Evolutionary conservation across 169 alveolate species (phyloP), one percentile per base, ranked within the genome.

Genomic region (Plasmodium gonderi): DNA sequence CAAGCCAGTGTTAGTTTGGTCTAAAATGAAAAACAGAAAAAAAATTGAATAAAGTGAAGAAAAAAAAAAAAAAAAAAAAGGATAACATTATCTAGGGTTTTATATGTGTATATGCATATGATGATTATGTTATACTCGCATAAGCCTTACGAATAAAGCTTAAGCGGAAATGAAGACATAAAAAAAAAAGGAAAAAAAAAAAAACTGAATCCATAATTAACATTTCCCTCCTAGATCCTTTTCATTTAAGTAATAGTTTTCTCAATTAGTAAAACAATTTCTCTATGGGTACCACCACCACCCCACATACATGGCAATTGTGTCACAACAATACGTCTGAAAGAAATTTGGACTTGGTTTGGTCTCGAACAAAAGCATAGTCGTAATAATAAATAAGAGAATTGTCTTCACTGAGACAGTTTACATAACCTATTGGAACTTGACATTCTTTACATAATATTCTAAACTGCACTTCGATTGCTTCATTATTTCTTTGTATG

Each of bases 401-500:
- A 20, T 90, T 79, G 42, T 90, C 91, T 0, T 78, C 47, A 49
- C 40, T 68, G n/a, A 90, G 80, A 72, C 51, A 47, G 42, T 14
- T 79, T 7, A 67, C 33, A 64, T 90, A 90, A 17, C 94, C 94
- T 11, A 90, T 90, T 7, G 94, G 94, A 7, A 68, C 94, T 3
- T 45, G 11, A 78, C 94, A 90, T 29, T 90, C 94, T n/a, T 77
- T 90, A 47, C 94, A 90, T 65, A 90, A 33, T 14, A 90, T 64
- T 65, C 94, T 44, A 44, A 64, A 90, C 51, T 90, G 94, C 29
- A 45, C 29, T 90, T 90, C 94, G 7, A 76, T 1, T 51, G 44
- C 81, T 6, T 60, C 85, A 36, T 90, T 20, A 14, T 42, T 44
- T 60, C 94, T 90, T 77, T 79, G 42, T 60, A 90, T 90, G 17